Conservation (phyloP, 768 basidiomycete genomes). For the Termitomyces heimii region DNA sequence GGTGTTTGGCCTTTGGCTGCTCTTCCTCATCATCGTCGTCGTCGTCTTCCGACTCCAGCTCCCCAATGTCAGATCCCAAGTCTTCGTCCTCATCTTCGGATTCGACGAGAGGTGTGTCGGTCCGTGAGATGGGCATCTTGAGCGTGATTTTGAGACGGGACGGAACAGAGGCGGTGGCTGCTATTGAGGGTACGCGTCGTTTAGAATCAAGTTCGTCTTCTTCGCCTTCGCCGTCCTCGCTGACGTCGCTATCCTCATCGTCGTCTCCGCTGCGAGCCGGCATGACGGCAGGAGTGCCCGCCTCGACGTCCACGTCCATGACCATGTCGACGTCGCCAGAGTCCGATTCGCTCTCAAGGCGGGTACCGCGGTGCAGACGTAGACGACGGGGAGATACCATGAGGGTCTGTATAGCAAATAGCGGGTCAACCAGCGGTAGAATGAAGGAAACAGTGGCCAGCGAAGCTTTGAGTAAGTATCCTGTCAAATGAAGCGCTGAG, state of each 20-base stretch:
- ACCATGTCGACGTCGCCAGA: background rate
- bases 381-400: background rate
- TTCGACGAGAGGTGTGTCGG: slow-evolving; percentile 20
- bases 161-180: background rate
- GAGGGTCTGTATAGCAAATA: background rate
- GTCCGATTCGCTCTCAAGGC: background rate
- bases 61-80: background rate
- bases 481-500: background rate
- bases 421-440: background rate
- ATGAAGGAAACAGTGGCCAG: background rate
- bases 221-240: slow-evolving; percentile 29
- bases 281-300: background rate
- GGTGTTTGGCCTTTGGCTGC: slow-evolving; percentile 16
- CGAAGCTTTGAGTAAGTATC: background rate
- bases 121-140: slow-evolving; percentile 12
- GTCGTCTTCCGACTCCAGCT: background rate
- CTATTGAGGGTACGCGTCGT: background rate
- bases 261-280: slow-evolving; percentile 14
- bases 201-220: background rate
- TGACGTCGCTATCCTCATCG: slow-evolving; percentile 23
- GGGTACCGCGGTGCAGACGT: background rate
- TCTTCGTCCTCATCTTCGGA: slow-evolving; percentile 27
- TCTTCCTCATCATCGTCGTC: background rate
- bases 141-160: slow-evolving; percentile 12
- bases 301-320: background rate